Base-by-base conservation (phyloP, 768 basidiomycete genomes). In the Gautieria morchelliformis region DNA sequence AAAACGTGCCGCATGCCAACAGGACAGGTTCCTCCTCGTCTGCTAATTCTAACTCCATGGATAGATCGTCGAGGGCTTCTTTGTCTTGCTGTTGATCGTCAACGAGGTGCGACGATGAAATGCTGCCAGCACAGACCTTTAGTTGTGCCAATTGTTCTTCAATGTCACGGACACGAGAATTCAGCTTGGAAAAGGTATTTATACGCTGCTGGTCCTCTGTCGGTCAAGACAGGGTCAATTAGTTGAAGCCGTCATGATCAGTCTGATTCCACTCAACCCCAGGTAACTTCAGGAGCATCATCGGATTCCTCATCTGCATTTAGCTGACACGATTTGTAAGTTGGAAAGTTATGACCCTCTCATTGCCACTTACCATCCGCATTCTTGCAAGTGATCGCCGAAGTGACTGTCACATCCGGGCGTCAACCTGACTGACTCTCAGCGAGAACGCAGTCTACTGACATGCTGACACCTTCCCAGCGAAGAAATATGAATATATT, bases 171-270 rank as follows among this genome's bases (percentile, higher is more conserved):
- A 89, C 70, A 48, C 93, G 82, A 8, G 84, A 84, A 64, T 95
- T 96, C 40, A 94, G 75, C 68, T 92, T 94, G 0, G 93, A 95
- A 68, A 97, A 96, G 0, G 82, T 77, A 71, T 86, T 95, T 72
- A 97, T 97, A 30, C 82, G 81, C 62, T 93, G 84, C 69, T 97
- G 93, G 68, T 93, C 91, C 70, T 78, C 77, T 78, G 57, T 76
- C 20, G 15, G 30, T 20, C n/a, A n/a, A n/a, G 53, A 19, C 50
- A 24, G 12, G 48, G 52, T 53, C 56, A 9, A 9, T 37, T 37
- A 37, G 35, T 17, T 49, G 47, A 62, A 27, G 14, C 27, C 17
- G 10, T 42, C 35, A 33, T 15, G 44, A 51, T 47, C 35, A 14
- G 45, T 30, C 19, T 37, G 40, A 42, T 52, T 42, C 45, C 63